phyloP scores from a whole-genome alignment of 2,329 filamentous ascomycete species.

The Scedosporium boydii region DNA sequence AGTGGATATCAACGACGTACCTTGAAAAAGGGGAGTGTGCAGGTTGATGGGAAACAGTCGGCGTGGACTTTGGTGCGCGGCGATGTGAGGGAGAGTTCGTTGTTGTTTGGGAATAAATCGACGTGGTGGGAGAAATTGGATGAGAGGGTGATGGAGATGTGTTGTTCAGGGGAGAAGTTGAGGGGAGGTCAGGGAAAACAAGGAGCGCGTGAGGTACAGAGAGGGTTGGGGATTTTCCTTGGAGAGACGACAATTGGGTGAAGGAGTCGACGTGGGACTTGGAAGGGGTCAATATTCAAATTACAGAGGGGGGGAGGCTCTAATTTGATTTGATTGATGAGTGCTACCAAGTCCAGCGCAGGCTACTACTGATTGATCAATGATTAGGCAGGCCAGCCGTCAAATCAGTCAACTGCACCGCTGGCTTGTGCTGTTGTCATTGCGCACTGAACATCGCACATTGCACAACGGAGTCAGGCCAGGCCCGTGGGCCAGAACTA shows the following conservation, averaged over 20 bases:
- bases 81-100: neutral
- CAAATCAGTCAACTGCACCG: too few relatives aligned
- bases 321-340: neutral
- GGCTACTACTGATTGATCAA: too few relatives aligned
- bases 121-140: constrained; percentile 7
- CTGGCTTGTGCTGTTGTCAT: too few relatives aligned
- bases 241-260: constrained; percentile 4
- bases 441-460: too few relatives aligned
- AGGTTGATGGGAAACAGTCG: neutral
- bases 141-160: constrained; percentile 5
- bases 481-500: too few relatives aligned
- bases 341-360: neutral
- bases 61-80: neutral
- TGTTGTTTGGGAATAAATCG: neutral
- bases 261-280: constrained; percentile 7
- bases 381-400: too few relatives aligned
- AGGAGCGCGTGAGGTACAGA: constrained; percentile 7
- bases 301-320: neutral
- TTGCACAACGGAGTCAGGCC: too few relatives aligned
- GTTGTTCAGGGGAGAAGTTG: constrained; percentile 7
- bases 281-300: neutral
- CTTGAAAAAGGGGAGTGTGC: constrained; percentile 5
- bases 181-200: constrained; percentile 6
- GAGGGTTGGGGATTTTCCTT: constrained; percentile 6
- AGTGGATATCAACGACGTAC: constrained; percentile 12